Conservation (phyloP, 495 filamentous ascomycete species). For the Penicillium coffeae region DNA sequence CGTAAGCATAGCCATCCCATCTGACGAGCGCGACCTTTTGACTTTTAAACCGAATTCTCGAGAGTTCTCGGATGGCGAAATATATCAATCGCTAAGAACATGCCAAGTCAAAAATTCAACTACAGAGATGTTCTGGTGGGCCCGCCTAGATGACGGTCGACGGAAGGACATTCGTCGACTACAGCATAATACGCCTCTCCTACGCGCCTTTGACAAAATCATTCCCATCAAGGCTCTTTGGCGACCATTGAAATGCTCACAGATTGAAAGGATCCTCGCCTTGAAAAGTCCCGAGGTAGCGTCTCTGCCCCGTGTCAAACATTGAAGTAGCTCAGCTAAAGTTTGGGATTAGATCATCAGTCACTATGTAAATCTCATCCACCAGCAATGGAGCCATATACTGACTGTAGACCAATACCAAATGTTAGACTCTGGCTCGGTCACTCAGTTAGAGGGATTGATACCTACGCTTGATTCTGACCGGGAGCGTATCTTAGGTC, state of each 20-base stretch:
- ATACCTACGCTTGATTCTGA: slow-evolving; percentile 1
- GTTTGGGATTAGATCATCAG: slow-evolving; percentile 3
- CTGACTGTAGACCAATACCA: neutral
- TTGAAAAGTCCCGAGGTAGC: slow-evolving; percentile 10
- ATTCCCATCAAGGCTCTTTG: slow-evolving; percentile 10
- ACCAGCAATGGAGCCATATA: slow-evolving; percentile 1
- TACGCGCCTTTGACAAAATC: slow-evolving; percentile 5
- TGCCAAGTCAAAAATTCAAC: slow-evolving; percentile 10
- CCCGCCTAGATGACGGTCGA: slow-evolving; percentile 3
- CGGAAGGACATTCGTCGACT: slow-evolving; percentile 9
- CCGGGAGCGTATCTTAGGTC: neutral
- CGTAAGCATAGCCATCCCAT: slow-evolving; percentile 7
- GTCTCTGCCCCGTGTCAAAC: no score
- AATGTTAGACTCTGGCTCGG: neutral
- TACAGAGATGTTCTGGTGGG: slow-evolving; percentile 7
- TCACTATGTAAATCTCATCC: slow-evolving; percentile 4
- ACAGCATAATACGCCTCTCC: neutral
- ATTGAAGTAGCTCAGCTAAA: no score
- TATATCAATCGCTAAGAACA: slow-evolving; percentile 11
- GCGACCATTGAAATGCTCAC: slow-evolving; percentile 6
- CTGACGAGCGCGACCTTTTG: no score
- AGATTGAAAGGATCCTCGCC: slow-evolving; percentile 8
- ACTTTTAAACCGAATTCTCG: slow-evolving; percentile 11
- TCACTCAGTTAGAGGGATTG: neutral
- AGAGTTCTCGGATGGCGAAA: slow-evolving; percentile 11